A percentile compares a stretch with the other conserved stretches of the same genome.
Evolutionary conservation across 2,329 filamentous ascomycete genomes (phyloP).

Genomic region (Ambrosiella cleistominuta): DNA sequence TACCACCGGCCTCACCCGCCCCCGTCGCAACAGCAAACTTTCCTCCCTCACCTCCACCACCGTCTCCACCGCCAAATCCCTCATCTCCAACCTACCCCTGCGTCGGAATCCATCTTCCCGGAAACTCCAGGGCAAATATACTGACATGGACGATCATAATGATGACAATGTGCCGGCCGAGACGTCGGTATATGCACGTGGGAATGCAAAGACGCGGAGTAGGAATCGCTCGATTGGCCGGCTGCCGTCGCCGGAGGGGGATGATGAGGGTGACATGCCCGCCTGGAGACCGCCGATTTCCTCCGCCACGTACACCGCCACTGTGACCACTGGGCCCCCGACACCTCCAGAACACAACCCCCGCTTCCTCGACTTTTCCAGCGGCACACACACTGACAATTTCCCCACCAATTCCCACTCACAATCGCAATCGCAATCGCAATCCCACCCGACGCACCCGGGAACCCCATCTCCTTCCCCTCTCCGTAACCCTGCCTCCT

Average conservation of each 20-base stretch:
- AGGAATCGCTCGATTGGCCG: not conserved
- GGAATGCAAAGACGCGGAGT: not conserved
- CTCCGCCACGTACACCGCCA: not conserved
- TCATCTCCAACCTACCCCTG: conserved; percentile 11
- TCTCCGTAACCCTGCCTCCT: not conserved
- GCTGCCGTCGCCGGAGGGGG: not conserved
- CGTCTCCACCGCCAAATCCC: conserved; percentile 9
- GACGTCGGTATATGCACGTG: not conserved
- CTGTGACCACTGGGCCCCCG: not conserved
- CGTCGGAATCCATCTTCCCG: conserved; percentile 3
- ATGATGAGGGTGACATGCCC: not conserved
- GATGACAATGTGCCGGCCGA: not conserved
- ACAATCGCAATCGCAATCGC: not conserved
- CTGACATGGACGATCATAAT: conserved; percentile 3
- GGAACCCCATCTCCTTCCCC: not conserved
- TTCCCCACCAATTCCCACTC: not conserved
- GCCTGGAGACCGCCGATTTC: conserved; percentile 1
- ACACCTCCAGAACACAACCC: not conserved
- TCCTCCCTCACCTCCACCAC: conserved; percentile 41
- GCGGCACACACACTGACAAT: not conserved
- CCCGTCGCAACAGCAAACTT: conserved; percentile 57
- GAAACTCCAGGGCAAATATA: conserved; percentile 4
- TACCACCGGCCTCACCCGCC: conserved; percentile 42
- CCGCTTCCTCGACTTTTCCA: not conserved
- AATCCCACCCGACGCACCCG: not conserved